phyloP scores from a whole-genome alignment of 208 protist species.

The Trypanosoma avium region DNA sequence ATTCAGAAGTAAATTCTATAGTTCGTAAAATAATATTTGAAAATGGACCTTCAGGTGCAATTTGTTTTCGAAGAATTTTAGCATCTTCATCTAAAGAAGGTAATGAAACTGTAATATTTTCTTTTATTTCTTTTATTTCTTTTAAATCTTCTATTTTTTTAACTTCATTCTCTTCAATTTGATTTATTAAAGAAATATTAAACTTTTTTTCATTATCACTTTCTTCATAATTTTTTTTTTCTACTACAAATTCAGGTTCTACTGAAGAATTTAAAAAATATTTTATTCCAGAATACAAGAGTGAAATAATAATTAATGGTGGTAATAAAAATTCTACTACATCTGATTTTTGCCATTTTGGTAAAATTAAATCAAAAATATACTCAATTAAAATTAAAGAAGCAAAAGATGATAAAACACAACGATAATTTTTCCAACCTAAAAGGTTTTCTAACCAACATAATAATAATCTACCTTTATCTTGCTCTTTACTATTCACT shows the following conservation, averaged over 20 bases:
- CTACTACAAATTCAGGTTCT: too few relatives aligned
- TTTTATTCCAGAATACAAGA: conserved; percentile 11
- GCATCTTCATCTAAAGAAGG: background rate
- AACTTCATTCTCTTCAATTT: background rate
- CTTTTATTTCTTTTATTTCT: background rate
- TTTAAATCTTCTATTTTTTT: background rate
- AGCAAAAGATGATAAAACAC: background rate
- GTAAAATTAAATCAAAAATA: background rate
- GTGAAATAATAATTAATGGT: background rate
- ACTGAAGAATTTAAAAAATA: background rate
- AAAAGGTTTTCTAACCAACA: conserved; percentile 7
- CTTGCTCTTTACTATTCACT: background rate
- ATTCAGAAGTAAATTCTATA: conserved; percentile 5
- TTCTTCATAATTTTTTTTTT: too few relatives aligned
- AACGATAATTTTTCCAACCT: background rate
- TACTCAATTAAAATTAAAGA: conserved; percentile 1
- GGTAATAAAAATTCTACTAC: background rate
- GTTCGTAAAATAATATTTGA: conserved; percentile 12
- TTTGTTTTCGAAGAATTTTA: conserved; percentile 10
- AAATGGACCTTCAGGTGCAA: conserved; percentile 15
- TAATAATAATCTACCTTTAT: background rate
- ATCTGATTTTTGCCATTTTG: background rate
- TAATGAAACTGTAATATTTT: too few relatives aligned
- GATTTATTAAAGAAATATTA: background rate
- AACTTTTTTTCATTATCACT: too few relatives aligned